Evolutionary conservation across 2,329 filamentous ascomycete species (phyloP).

Genomic region (Parascedosporium putredinis): DNA sequence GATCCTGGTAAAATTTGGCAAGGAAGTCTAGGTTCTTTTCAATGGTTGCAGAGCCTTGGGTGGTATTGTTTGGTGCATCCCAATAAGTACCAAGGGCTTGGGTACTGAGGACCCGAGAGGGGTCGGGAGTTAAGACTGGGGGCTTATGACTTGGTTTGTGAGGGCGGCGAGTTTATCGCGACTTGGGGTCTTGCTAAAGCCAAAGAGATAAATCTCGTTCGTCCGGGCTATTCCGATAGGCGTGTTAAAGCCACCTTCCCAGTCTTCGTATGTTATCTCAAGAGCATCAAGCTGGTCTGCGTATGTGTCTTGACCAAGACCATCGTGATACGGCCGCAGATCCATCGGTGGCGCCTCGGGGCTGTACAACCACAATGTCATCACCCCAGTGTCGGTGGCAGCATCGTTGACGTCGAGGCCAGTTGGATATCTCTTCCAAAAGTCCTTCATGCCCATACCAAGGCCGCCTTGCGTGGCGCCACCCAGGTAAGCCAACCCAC

Average conservation of each 20-base stretch:
- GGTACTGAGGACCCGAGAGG: slow-evolving; percentile 38
- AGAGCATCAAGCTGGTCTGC: slow-evolving; percentile 48
- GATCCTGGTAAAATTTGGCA: slow-evolving; percentile 41
- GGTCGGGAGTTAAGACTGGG: slow-evolving; percentile 39
- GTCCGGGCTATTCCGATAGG: slow-evolving; percentile 48
- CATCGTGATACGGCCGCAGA: slow-evolving; percentile 46
- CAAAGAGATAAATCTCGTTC: slow-evolving; percentile 43
- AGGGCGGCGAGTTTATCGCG: slow-evolving; percentile 32
- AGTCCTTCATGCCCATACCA: slow-evolving; percentile 46
- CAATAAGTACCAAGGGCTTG: slow-evolving; percentile 46
- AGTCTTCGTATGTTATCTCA: slow-evolving; percentile 55
- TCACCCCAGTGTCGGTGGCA: slow-evolving; percentile 33
- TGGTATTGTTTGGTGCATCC: slow-evolving; percentile 26
- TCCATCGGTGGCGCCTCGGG: slow-evolving; percentile 46
- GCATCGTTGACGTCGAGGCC: slow-evolving; percentile 44
- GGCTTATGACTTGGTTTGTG: slow-evolving; percentile 35
- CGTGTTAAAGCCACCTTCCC: slow-evolving; percentile 41
- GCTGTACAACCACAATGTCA: slow-evolving; percentile 52
- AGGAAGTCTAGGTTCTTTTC: slow-evolving; percentile 46
- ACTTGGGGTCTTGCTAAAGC: slow-evolving; percentile 41
- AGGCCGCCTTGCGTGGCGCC: slow-evolving; percentile 46
- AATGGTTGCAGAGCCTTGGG: slow-evolving; percentile 25
- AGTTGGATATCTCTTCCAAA: slow-evolving; percentile 54
- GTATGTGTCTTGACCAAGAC: slow-evolving; percentile 44
- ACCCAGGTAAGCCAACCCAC: slow-evolving; percentile 48